Conservation (phyloP, 768 basidiomycete genomes). For the Daedalea quercina region DNA sequence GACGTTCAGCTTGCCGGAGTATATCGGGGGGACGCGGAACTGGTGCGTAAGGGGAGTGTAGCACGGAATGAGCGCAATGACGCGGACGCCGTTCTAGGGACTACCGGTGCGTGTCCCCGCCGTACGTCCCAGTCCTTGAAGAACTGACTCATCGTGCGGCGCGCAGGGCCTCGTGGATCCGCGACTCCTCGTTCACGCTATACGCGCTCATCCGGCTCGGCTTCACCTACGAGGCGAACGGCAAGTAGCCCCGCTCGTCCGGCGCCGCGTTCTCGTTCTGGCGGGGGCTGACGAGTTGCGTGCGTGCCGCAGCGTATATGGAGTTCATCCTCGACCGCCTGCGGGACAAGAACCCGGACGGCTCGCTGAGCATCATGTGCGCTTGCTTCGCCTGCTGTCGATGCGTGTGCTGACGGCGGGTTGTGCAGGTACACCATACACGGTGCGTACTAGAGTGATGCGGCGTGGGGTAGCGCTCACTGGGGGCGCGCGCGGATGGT, state of each 20-base stretch:
- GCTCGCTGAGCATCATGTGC: constrained; percentile 90
- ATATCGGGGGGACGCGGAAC: constrained; percentile 84
- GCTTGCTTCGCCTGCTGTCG: constrained; percentile 7
- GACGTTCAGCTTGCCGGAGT: constrained; percentile 91
- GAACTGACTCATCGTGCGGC: not conserved
- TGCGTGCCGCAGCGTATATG: constrained; percentile 78
- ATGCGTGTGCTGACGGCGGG: not conserved
- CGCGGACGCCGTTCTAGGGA: constrained; percentile 5
- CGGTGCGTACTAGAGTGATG: constrained; percentile 36
- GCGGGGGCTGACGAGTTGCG: no score
- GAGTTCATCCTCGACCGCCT: constrained; percentile 86
- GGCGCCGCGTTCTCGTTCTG: not conserved
- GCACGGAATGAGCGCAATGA: not conserved
- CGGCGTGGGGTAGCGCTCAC: not conserved
- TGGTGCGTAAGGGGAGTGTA: constrained; percentile 43
- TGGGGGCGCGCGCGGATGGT: not conserved
- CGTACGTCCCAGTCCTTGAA: not conserved
- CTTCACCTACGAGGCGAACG: constrained; percentile 87
- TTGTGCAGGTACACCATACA: constrained; percentile 76
- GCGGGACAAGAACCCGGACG: constrained; percentile 80
- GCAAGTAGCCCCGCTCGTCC: constrained; percentile 31
- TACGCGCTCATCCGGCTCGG: constrained; percentile 93
- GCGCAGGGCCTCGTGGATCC: constrained; percentile 76
- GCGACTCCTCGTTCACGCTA: constrained; percentile 94
- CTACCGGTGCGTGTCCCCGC: constrained; percentile 1